phyloP scores from a whole-genome alignment of 2,329 filamentous ascomycete species.

The Cyclaneusma minus region DNA sequence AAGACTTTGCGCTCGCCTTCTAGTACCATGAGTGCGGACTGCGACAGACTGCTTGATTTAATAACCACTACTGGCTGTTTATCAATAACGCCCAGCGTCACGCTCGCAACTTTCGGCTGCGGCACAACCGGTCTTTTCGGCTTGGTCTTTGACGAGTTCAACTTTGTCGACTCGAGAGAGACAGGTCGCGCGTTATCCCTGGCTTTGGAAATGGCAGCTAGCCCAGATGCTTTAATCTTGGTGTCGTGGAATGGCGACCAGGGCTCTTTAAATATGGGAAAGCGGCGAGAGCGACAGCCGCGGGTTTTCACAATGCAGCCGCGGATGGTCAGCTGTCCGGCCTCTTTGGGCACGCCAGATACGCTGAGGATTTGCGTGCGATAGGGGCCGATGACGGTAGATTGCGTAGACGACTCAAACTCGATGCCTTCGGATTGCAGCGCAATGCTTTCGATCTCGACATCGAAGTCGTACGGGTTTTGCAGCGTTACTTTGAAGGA shows the following conservation, averaged over 20 bases:
- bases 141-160: constrained; percentile 2
- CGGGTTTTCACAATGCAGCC: constrained; percentile 69
- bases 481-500: constrained; percentile 74
- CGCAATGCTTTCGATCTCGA: constrained; percentile 71
- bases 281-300: constrained; percentile 68
- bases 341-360: constrained; percentile 46
- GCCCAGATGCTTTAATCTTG: constrained; percentile 65
- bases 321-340: constrained; percentile 57
- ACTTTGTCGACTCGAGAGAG: constrained; percentile 17
- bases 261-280: constrained; percentile 65
- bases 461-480: constrained; percentile 85
- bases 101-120: constrained; percentile 29
- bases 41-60: constrained; percentile 61
- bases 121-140: too few species aligned
- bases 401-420: constrained; percentile 51
- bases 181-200: constrained; percentile 15
- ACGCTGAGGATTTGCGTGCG: constrained; percentile 67
- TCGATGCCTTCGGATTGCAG: constrained; percentile 59
- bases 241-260: constrained; percentile 56
- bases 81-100: constrained; percentile 61
- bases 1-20: constrained; percentile 76
- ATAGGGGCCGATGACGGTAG: constrained; percentile 62
- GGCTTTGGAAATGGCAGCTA: constrained; percentile 28
- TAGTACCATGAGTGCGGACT: constrained; percentile 80
- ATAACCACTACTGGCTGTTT: constrained; percentile 65